A percentile compares a stretch with the other conserved stretches of the same genome.
phyloP scores from a whole-genome alignment of 176 grass and related monocot species.

The Raddia guianensis region DNA sequence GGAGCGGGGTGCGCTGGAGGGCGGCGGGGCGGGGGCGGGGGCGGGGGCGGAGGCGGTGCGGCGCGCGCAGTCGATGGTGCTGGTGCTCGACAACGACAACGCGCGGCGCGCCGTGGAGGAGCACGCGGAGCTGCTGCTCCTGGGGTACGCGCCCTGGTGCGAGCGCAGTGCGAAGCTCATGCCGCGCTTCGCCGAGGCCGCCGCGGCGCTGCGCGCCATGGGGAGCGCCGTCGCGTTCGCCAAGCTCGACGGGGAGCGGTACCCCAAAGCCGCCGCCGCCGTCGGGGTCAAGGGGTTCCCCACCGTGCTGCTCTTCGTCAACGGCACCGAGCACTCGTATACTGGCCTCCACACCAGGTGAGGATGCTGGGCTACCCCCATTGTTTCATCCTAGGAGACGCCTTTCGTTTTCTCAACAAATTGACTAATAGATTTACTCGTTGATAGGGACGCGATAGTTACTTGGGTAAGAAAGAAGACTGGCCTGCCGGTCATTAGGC shows the following conservation, averaged over 20 bases:
- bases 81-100: conserved; percentile 87
- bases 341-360: conserved; percentile 86
- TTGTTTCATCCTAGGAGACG: not conserved
- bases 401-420: conserved; percentile 24
- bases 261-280: conserved; percentile 69
- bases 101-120: conserved; percentile 60
- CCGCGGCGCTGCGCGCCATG: conserved; percentile 73
- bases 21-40: not conserved
- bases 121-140: conserved; percentile 69
- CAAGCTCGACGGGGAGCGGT: conserved; percentile 90
- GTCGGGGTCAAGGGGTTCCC: conserved; percentile 86
- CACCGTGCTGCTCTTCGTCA: conserved; percentile 82
- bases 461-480: conserved; percentile 99
- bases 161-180: conserved; percentile 88
- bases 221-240: conserved; percentile 71
- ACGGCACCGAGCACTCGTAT: conserved; percentile 67
- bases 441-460: conserved; percentile 82
- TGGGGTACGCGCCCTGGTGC: conserved; percentile 93
- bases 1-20: conserved; percentile 41
- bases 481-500: conserved; percentile 59
- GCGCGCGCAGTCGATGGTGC: conserved; percentile 79
- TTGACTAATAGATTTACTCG: conserved; percentile 13
- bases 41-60: conserved; percentile 60
- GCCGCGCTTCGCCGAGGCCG: conserved; percentile 91
- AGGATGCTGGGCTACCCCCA: not conserved